phyloP scores from a whole-genome alignment of 257 asterid genomes.

The Nicotiana attenuata region DNA sequence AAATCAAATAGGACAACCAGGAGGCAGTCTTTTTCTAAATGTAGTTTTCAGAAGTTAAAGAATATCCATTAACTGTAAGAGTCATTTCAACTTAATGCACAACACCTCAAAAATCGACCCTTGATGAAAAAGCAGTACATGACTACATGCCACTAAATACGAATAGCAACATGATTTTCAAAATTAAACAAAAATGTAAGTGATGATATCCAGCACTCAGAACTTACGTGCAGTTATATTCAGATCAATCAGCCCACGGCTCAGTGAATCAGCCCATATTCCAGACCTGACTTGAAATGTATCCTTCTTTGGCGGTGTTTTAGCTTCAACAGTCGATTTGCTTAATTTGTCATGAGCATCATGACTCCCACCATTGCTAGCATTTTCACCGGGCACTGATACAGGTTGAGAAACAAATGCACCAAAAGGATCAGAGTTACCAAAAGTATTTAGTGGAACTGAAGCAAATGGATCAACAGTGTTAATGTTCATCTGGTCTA shows the following conservation, averaged over 20 bases:
- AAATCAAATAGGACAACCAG: neutral
- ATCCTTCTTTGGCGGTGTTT: conserved; percentile 38
- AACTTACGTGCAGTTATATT: conserved; percentile 87
- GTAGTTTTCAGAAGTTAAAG: neutral
- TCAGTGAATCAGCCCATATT: conserved; percentile 96
- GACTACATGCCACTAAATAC: neutral
- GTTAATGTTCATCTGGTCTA: conserved; percentile 30
- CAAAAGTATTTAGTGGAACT: conserved; percentile 70
- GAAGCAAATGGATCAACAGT: conserved; percentile 71
- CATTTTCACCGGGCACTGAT: conserved; percentile 30
- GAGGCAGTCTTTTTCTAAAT: neutral
- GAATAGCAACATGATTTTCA: neutral
- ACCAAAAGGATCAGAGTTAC: conserved; percentile 62
- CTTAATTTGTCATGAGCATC: conserved; percentile 29
- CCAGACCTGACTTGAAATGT: conserved; percentile 91
- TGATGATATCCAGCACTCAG: conserved; percentile 4
- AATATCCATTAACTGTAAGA: neutral
- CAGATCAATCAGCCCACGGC: conserved; percentile 90
- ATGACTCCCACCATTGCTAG: conserved; percentile 25
- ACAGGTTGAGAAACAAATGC: conserved; percentile 48
- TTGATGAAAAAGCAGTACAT: neutral
- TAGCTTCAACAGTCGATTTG: conserved; percentile 13
- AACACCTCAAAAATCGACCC: neutral
- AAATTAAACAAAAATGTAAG: neutral
- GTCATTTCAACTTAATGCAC: neutral